A percentile compares a stretch with the other conserved stretches of the same genome.
Evolutionary conservation across 192 early-diverging fungal genomes (phyloP).

Genomic region (Geranomyces variabilis): DNA sequence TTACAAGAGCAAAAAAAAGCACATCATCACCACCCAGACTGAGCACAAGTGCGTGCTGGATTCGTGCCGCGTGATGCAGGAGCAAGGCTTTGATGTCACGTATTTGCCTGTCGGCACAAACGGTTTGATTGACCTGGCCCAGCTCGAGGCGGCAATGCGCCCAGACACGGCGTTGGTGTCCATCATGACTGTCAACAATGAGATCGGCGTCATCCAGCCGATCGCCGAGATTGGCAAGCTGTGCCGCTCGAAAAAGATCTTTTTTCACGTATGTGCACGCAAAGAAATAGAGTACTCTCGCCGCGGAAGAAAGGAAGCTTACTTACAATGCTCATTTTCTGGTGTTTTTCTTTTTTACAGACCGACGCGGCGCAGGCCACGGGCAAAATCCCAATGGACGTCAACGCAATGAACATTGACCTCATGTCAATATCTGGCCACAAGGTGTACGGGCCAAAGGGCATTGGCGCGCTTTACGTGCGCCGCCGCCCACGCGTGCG

Average conservation of each 20-base stretch:
- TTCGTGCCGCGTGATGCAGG: slow-evolving; percentile 92
- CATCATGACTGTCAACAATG: slow-evolving; percentile 98
- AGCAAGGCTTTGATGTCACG: slow-evolving; percentile 95
- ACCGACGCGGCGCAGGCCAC: slow-evolving; percentile 96
- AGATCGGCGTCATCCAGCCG: slow-evolving; percentile 97
- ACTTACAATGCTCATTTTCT: no score
- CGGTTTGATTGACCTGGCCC: slow-evolving; percentile 81
- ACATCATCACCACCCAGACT: slow-evolving; percentile 95
- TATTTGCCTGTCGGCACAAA: slow-evolving; percentile 86
- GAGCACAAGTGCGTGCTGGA: slow-evolving; percentile 99
- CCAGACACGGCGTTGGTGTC: slow-evolving; percentile 91
- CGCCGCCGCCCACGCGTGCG: slow-evolving; percentile 91
- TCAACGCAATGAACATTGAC: slow-evolving; percentile 91
- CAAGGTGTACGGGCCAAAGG: slow-evolving; percentile 98
- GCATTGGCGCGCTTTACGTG: slow-evolving; percentile 91
- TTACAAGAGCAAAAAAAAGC: slow-evolving; percentile 91
- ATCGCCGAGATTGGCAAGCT: slow-evolving; percentile 86
- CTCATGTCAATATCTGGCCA: slow-evolving; percentile 96
- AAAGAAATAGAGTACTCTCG: no score
- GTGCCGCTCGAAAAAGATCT: slow-evolving; percentile 85
- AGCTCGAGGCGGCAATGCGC: slow-evolving; percentile 80
- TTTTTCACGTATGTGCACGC: slow-evolving; percentile 69
- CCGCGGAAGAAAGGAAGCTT: neutral
- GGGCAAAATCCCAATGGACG: slow-evolving; percentile 93
- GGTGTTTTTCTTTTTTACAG: no score